Percentiles rank a stretch among this genome's conserved stretches.
phyloP scores from a whole-genome alignment of 225 moss, liverwort and hornwort genomes.

The Sphagnum tenellum region DNA sequence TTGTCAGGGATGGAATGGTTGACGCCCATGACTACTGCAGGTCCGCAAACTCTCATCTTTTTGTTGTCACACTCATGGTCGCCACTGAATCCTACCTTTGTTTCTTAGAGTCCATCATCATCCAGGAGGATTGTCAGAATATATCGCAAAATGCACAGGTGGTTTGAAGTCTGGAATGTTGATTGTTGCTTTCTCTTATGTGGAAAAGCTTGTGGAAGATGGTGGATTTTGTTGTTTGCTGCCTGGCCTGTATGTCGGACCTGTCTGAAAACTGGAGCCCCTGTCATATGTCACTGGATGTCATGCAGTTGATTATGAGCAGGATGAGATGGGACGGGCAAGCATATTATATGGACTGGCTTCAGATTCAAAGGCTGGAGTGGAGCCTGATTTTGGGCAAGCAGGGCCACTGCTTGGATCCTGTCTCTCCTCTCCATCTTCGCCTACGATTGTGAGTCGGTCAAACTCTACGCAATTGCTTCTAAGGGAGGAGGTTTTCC shows the following conservation, averaged over 20 bases:
- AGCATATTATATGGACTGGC: conserved; percentile 30
- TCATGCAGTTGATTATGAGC: conserved; percentile 47
- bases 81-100: too few relatives aligned
- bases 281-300: neutral
- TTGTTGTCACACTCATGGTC: neutral
- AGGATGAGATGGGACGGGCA: conserved; percentile 61
- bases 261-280: too few relatives aligned
- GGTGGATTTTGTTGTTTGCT: too few relatives aligned
- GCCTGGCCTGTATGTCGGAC: too few relatives aligned
- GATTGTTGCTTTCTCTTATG: too few relatives aligned
- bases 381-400: conserved; percentile 45
- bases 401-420: conserved; percentile 75
- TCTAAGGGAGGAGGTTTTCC: conserved; percentile 50
- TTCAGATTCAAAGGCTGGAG: conserved; percentile 40
- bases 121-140: too few relatives aligned
- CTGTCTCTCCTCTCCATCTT: conserved; percentile 63
- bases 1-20: conserved; percentile 83
- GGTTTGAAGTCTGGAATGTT: too few relatives aligned
- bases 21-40: conserved; percentile 56
- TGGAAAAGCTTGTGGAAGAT: too few relatives aligned
- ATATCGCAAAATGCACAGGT: too few relatives aligned
- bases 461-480: conserved; percentile 58
- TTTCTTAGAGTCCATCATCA: too few relatives aligned
- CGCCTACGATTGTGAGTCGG: conserved; percentile 68
- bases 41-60: neutral